A percentile compares a stretch with the other conserved stretches of the same genome.
These are phyloP conservation scores for Atkinsonella texensis DNA, from an alignment of 2,329 filamentous ascomycete species.

Conservation along the genomic window DNA sequence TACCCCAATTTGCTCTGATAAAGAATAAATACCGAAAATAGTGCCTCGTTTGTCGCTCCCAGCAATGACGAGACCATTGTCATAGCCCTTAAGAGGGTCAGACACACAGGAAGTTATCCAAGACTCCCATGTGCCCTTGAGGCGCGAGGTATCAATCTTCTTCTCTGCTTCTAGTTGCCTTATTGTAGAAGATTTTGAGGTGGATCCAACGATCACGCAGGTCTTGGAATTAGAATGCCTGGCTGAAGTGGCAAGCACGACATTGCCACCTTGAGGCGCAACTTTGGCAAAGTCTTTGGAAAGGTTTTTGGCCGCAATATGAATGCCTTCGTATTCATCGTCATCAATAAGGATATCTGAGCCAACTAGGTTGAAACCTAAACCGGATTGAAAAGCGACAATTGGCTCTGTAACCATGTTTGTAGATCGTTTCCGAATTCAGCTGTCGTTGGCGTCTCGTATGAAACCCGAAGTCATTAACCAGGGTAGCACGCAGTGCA, in stretches of 20 bases:
- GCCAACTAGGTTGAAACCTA: constrained; percentile 16
- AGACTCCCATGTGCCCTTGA: constrained; percentile 41
- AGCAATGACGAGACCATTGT: constrained; percentile 40
- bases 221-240: constrained; percentile 2
- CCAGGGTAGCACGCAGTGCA: not conserved
- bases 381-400: constrained; percentile 13
- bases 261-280: constrained; percentile 8
- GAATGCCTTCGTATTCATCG: constrained; percentile 19
- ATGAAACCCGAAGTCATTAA: not conserved
- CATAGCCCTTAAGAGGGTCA: constrained; percentile 28
- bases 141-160: constrained; percentile 12
- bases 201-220: constrained; percentile 14
- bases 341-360: constrained; percentile 19
- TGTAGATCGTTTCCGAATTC: not conserved
- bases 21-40: constrained; percentile 47
- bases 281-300: constrained; percentile 17
- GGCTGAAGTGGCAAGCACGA: constrained; percentile 4
- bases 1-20: constrained; percentile 50
- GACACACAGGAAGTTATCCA: constrained; percentile 36
- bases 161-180: constrained; percentile 7
- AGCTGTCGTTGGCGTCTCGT: not conserved
- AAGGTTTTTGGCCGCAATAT: constrained; percentile 21
- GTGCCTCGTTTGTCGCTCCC: constrained; percentile 48
- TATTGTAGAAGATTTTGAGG: constrained; percentile 12
- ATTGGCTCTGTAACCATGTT: constrained; percentile 16